Base-by-base conservation (phyloP, 1,284 basidiomycete species). In the Vanrija sp. region DNA sequence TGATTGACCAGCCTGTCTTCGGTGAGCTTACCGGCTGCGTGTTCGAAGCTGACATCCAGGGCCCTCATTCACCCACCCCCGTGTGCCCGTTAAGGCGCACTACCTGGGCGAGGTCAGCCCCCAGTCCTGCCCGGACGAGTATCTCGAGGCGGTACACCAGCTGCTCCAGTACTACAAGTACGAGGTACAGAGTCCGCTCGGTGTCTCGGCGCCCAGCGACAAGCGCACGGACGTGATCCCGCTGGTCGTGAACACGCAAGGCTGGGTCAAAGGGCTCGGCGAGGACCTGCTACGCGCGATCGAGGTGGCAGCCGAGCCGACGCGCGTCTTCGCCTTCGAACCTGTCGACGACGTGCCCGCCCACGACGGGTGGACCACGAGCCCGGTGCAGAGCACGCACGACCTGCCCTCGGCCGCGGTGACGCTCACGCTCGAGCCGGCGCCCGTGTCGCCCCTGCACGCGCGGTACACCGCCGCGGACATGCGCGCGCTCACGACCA, bases 201-300 rank as follows among this genome's bases (percentile, higher is more conserved):
- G 51, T 5, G 63, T 65, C 14, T 54, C 69, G 16, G 43, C 52
- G 21, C 10, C 49, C 44, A 1, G 25, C 3, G 49, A 59, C 3
- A 73, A 81, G 42, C 80, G 85, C 46, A 60, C 66, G 1, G 83
- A 85, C 52, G 57, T 72, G n/a, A 81, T 90, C 5, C 95, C 95
- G 0, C 83, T 98, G 6, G 82, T 98, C 9, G 83, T 98, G 53
- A 98, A 98, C 73, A 97, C 91, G 0, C 94, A 95, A 83, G 95
- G 95, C 2, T 98, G 95, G 95, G 83, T 85, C 15, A 97, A 95
- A 73, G 95, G 95, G 2, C 83, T 97, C 1, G 95, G 95, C 2
- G 86, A 86, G 18, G 90, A 96, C 64, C 77, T 98, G 3, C 82
- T 86, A 10, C 72, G 73, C 3, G 83, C 83, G 59, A 85, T 97